Evolutionary conservation across 1,139 yeast species (phyloP), one percentile per base, ranked within the genome.

Genomic region (Lodderomyces margitis): DNA sequence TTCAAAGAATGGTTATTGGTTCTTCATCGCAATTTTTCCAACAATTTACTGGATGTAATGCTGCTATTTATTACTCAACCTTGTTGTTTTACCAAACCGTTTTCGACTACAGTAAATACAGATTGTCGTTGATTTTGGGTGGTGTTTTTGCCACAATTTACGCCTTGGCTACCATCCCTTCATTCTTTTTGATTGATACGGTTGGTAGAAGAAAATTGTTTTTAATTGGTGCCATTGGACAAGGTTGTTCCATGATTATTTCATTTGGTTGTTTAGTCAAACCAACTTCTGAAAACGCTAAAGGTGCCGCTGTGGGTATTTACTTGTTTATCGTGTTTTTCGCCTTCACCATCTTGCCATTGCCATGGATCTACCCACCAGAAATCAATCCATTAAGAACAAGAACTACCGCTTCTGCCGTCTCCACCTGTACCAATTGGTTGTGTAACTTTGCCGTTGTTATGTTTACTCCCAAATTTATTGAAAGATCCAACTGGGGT

Each of bases 21-120:
- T 68, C 87, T 7, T 79, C 86, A 6, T 70, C 85, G 32, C 66
- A 62, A 51, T 59, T 62, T 38, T 78, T 77, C 70, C 82, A 77
- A 58, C 81, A 76, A 56, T 70, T 75, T 53, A 74, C 79, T 37
- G 81, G 86, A 54, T 79, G 83, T 68, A 81, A 81, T 54, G 83
- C 84, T 49, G 81, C 83, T 46, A 81, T 80, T 54, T 81, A 81
- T 62, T 81, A 81, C 55, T 78, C 85, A 16, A 78, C 87, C 21
- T 80, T 80, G 38, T 67, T 81, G 53, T 80, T 80, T 54, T 74
- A 80, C 58, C 80, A 78, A 56, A 65, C 73, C 37, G 72, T 75
- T 57, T 46, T 46, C 36, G 20, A 46, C 19, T 71, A 70, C 48
- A 61, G 70, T 53, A 68, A 64, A 36, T 72, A 77, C 60, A 69